phyloP scores from a whole-genome alignment of 208 protist species.

The Trypanosoma platydactyli region DNA sequence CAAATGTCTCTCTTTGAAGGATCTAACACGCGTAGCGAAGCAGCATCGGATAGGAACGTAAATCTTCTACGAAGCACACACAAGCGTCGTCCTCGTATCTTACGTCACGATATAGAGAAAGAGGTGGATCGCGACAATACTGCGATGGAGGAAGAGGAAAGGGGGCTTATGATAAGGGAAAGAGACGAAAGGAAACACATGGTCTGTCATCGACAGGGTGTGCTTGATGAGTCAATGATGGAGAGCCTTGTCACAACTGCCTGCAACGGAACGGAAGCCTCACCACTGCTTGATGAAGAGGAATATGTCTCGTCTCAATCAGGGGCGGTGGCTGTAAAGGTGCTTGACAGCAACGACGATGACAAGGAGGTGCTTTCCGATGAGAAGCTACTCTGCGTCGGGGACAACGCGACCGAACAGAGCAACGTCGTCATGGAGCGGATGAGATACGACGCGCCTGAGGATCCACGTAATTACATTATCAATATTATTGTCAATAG shows the following conservation, averaged over 20 bases:
- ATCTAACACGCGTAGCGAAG: neutral
- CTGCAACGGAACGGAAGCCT: too few species aligned
- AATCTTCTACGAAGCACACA: neutral
- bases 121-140: neutral
- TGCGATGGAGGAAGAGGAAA: neutral
- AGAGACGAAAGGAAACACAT: too few species aligned
- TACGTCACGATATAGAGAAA: too few species aligned
- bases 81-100: too few species aligned
- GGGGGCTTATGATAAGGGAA: too few species aligned
- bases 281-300: neutral
- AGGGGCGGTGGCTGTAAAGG: neutral
- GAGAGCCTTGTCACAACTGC: too few species aligned
- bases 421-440: conserved; percentile 8
- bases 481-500: conserved; percentile 63
- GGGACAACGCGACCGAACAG: neutral
- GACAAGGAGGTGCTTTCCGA: neutral
- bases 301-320: neutral
- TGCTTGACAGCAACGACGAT: neutral
- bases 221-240: too few species aligned
- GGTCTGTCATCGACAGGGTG: neutral
- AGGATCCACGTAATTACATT: conserved; percentile 57
- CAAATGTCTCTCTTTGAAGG: neutral
- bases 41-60: neutral
- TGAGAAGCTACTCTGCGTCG: neutral
- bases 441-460: conserved; percentile 33